Evolutionary conservation across 257 asterid species (phyloP).

Genomic region (Schizonepeta tenuifolia): DNA sequence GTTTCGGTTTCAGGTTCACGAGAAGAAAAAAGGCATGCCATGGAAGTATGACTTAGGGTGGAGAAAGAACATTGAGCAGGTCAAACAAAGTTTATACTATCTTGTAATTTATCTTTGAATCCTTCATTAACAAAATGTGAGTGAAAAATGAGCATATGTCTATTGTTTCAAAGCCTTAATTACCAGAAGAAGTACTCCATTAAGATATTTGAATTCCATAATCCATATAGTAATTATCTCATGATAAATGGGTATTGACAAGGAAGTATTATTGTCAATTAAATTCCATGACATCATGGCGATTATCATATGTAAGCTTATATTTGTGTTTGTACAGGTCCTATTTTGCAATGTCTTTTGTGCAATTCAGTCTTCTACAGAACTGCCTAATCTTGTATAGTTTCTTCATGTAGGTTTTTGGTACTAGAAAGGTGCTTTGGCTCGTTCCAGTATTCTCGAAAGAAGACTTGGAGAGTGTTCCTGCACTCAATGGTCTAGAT

Average conservation of each 20-base stretch:
- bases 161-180: neutral
- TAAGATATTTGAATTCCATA: neutral
- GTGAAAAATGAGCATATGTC: neutral
- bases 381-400: neutral
- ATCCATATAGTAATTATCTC: neutral
- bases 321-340: neutral
- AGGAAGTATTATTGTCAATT: neutral
- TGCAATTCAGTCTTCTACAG: constrained; percentile 14
- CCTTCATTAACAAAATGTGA: neutral
- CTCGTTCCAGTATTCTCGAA: constrained; percentile 67
- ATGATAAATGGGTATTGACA: neutral
- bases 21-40: constrained; percentile 55
- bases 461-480: constrained; percentile 69
- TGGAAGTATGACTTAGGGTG: constrained; percentile 86
- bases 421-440: constrained; percentile 67
- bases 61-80: constrained; percentile 86
- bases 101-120: neutral
- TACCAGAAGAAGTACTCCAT: neutral
- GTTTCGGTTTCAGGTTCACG: constrained; percentile 63
- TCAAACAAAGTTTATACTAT: constrained; percentile 24
- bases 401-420: constrained; percentile 61
- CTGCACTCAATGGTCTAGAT: constrained; percentile 72
- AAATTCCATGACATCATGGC: neutral
- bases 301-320: neutral
- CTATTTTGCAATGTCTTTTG: neutral